Evolutionary conservation across 2,329 filamentous ascomycete species (phyloP).

Genomic region (Penicillium sp.): DNA sequence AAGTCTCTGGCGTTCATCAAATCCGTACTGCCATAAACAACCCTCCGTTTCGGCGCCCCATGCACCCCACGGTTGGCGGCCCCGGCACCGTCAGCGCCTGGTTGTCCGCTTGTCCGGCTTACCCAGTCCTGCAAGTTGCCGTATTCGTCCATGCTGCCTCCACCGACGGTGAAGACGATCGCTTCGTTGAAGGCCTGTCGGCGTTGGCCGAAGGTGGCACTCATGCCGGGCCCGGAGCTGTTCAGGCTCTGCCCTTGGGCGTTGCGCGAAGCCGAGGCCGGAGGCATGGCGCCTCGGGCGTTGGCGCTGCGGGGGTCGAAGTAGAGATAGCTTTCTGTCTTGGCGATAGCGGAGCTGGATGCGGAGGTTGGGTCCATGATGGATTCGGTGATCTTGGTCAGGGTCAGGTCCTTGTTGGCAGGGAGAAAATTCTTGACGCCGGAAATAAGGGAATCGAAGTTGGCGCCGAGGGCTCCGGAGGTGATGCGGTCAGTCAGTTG

Average conservation of each 20-base stretch:
- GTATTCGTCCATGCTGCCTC: slow-evolving; percentile 98
- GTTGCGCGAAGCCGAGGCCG: slow-evolving; percentile 52
- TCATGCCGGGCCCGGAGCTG: slow-evolving; percentile 54
- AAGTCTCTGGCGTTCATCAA: slow-evolving; percentile 57
- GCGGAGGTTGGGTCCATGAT: slow-evolving; percentile 93
- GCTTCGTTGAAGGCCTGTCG: slow-evolving; percentile 82
- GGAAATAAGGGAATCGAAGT: slow-evolving; percentile 88
- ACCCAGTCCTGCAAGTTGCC: slow-evolving; percentile 97
- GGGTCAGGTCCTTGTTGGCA: slow-evolving; percentile 83
- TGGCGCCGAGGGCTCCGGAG: slow-evolving; percentile 73
- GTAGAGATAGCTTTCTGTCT: slow-evolving; percentile 93
- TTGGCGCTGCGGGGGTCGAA: slow-evolving; percentile 92
- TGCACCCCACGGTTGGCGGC: slow-evolving; percentile 21
- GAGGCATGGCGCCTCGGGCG: slow-evolving; percentile 81
- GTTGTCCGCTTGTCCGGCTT: slow-evolving; percentile 55
- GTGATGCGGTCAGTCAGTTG: slow-evolving; percentile 89
- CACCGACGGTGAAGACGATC: slow-evolving; percentile 88
- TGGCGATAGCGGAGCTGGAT: slow-evolving; percentile 82
- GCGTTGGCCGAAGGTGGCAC: slow-evolving; percentile 80
- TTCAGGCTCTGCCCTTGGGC: slow-evolving; percentile 39
- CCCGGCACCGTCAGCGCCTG: slow-evolving; percentile 45
- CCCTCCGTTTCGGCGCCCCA: slow-evolving; percentile 63
- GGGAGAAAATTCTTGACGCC: slow-evolving; percentile 98
- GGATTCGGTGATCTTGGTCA: slow-evolving; percentile 96
- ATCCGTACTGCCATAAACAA: slow-evolving; percentile 90